phyloP scores from a whole-genome alignment of 2,329 filamentous ascomycete genomes.

The Fusarium sublunatum region DNA sequence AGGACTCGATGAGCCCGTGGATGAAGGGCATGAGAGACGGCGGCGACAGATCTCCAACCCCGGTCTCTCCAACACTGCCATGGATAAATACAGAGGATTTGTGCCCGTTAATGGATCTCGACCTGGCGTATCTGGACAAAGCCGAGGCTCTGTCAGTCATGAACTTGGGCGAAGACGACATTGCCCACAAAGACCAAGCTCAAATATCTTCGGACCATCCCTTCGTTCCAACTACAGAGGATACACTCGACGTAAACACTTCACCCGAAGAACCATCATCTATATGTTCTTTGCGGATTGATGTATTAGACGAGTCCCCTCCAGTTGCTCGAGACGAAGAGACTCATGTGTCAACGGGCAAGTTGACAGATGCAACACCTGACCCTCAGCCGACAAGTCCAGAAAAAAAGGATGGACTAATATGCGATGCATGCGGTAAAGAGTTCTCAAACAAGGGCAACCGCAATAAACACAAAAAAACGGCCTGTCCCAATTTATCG shows the following conservation, averaged over 20 bases:
- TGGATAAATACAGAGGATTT: neutral
- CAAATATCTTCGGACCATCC: neutral
- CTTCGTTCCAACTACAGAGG: neutral
- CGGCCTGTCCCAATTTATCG: slow-evolving; percentile 43
- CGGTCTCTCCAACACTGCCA: neutral
- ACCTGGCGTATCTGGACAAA: neutral
- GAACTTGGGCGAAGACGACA: neutral
- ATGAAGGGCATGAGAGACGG: slow-evolving; percentile 29
- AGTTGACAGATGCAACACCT: slow-evolving; percentile 8
- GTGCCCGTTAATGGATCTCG: neutral
- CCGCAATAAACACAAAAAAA: slow-evolving; percentile 49
- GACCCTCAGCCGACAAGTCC: slow-evolving; percentile 20
- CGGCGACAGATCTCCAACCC: slow-evolving; percentile 12
- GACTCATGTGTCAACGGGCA: neutral
- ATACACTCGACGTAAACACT: neutral
- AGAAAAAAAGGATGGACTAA: slow-evolving; percentile 14
- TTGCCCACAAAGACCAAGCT: neutral
- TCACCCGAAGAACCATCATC: neutral
- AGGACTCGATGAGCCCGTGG: slow-evolving; percentile 23
- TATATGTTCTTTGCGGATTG: neutral
- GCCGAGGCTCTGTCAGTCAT: neutral
- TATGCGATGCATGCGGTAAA: slow-evolving; percentile 45
- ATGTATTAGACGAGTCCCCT: too few species aligned
- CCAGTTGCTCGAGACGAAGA: neutral
- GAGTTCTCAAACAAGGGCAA: slow-evolving; percentile 48